These are phyloP conservation scores for Trichomonas tenax DNA, from an alignment of 208 protist genomes.

Conservation along the genomic window DNA sequence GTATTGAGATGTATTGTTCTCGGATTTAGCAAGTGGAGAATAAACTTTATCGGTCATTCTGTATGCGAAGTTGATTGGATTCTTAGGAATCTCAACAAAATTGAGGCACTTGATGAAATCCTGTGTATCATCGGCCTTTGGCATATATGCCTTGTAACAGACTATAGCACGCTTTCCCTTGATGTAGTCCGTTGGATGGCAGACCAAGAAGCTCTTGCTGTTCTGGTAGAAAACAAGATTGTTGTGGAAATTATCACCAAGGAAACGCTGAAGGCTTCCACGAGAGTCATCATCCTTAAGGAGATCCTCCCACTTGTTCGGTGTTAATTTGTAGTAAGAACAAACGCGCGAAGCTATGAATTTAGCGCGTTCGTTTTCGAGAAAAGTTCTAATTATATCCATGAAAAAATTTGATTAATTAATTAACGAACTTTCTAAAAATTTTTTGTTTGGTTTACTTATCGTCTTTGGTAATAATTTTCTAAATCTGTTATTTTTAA, in stretches of 20 bases:
- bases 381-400: background rate
- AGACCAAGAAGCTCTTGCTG: background rate
- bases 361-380: background rate
- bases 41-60: background rate
- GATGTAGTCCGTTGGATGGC: background rate
- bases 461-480: background rate
- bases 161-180: background rate
- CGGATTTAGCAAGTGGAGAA: background rate
- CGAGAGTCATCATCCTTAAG: background rate
- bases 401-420: background rate
- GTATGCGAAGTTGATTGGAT: background rate
- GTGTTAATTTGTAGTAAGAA: background rate
- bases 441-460: background rate
- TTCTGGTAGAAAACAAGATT: background rate
- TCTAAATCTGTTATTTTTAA: background rate
- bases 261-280: background rate
- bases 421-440: background rate
- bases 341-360: background rate
- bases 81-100: conserved; percentile 14
- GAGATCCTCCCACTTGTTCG: background rate
- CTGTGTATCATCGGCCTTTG: background rate
- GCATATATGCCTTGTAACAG: background rate
- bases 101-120: background rate
- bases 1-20: background rate
- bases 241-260: background rate